These are phyloP conservation scores for Fusarium siculi DNA, from an alignment of 2,329 filamentous ascomycete species.

Conservation along the genomic window DNA sequence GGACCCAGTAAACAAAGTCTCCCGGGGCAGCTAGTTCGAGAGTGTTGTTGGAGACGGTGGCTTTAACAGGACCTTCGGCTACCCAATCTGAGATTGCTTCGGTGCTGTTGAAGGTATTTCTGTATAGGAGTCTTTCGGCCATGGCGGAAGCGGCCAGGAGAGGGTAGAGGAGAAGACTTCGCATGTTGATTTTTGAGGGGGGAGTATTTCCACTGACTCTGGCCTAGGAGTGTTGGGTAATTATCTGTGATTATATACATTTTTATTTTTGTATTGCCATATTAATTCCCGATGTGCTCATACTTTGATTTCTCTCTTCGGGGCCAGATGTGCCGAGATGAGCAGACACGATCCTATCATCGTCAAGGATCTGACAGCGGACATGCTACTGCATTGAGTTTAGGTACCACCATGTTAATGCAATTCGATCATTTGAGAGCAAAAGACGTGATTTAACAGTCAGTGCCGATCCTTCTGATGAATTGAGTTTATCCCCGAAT, in stretches of 20 bases:
- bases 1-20: slow-evolving; percentile 39
- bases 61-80: slow-evolving; percentile 33
- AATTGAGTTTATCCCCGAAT: neutral
- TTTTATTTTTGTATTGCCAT: neutral
- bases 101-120: slow-evolving; percentile 32
- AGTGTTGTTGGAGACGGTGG: slow-evolving; percentile 35
- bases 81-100: slow-evolving; percentile 31
- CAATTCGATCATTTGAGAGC: neutral
- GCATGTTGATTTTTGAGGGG: neutral
- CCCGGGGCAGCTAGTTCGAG: slow-evolving; percentile 33
- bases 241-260: neutral
- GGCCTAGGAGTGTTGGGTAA: accelerated
- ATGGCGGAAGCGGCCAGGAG: slow-evolving; percentile 8
- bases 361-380: neutral
- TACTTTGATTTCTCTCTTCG: neutral
- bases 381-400: slow-evolving; percentile 7
- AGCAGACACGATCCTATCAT: neutral
- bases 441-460: slow-evolving; percentile 7
- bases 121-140: slow-evolving; percentile 36
- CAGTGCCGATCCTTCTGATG: neutral
- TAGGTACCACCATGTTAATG: neutral
- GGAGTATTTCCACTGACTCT: neutral
- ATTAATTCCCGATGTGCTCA: neutral
- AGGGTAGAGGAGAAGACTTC: slow-evolving; percentile 1
- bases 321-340: neutral